phyloP scores from a whole-genome alignment of 768 basidiomycete genomes.

The Mrakia hoshinonis region DNA sequence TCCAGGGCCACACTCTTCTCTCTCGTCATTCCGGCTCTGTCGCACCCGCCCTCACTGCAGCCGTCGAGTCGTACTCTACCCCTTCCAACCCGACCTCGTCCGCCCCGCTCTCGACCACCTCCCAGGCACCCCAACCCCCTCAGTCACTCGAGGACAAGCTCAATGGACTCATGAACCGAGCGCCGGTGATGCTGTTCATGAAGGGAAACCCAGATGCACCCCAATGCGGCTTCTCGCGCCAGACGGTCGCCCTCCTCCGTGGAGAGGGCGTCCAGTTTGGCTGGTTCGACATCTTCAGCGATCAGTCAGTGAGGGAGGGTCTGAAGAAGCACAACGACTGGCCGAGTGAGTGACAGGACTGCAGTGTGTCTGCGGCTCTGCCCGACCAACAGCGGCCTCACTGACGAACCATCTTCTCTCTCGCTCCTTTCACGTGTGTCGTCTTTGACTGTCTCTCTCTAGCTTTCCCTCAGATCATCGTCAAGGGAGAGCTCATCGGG shows the following conservation, averaged over 20 bases:
- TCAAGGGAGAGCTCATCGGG: slow-evolving; percentile 88
- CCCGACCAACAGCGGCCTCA: background rate
- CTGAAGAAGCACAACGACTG: slow-evolving; percentile 73
- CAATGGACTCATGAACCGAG: slow-evolving; percentile 63
- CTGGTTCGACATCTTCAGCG: slow-evolving; percentile 72
- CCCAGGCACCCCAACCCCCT: slow-evolving; percentile 21
- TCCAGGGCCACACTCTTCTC: slow-evolving; percentile 79
- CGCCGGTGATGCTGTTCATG: slow-evolving; percentile 81
- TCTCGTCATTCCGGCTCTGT: slow-evolving; percentile 72
- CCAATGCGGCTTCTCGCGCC: slow-evolving; percentile 83
- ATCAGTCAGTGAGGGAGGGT: slow-evolving; percentile 76
- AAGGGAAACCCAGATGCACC: slow-evolving; percentile 82
- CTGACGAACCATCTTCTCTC: background rate
- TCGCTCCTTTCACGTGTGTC: background rate
- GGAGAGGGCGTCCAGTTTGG: slow-evolving; percentile 59
- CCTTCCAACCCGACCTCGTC: slow-evolving; percentile 28
- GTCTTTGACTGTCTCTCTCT: background rate
- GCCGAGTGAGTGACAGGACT: slow-evolving; percentile 49
- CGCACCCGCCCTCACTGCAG: slow-evolving; percentile 53
- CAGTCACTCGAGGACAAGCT: slow-evolving; percentile 60
- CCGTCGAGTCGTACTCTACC: slow-evolving; percentile 44
- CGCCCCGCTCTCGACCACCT: slow-evolving; percentile 30
- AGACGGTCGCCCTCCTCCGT: slow-evolving; percentile 59
- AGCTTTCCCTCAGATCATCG: slow-evolving; percentile 70
- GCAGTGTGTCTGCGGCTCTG: background rate